Percentiles rank a stretch among this genome's conserved stretches.
Conservation (phyloP, 345 rosid genomes). For the Citrus unshiu region DNA sequence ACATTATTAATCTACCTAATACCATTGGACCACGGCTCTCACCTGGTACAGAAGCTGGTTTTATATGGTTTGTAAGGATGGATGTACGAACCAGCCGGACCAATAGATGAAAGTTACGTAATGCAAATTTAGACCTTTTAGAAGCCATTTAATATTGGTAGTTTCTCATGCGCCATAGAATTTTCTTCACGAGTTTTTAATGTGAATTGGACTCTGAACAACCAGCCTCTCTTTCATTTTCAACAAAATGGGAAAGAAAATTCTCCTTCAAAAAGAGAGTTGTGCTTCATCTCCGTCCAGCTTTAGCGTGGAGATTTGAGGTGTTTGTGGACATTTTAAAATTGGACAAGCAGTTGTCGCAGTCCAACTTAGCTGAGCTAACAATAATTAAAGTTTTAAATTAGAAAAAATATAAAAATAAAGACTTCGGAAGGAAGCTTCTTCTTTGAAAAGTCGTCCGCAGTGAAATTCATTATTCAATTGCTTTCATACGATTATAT, state of each 20-base stretch:
- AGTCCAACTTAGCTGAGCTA: no score
- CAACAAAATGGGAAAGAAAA: neutral
- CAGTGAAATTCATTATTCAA: no score
- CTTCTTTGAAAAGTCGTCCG: no score
- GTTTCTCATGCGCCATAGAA: neutral
- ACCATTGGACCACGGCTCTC: no score
- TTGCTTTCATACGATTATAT: no score
- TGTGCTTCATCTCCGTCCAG: neutral
- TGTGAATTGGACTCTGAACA: neutral
- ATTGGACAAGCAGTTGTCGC: neutral
- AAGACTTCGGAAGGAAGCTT: no score
- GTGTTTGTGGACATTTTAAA: neutral
- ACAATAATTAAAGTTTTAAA: no score
- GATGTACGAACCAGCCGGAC: neutral
- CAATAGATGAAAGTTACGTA: neutral
- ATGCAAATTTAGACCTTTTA: neutral
- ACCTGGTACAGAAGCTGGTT: no score
- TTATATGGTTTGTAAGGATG: neutral
- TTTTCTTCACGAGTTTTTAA: neutral
- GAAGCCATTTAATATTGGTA: no score
- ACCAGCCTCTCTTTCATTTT: neutral
- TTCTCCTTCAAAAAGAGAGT: neutral
- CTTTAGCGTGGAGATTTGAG: neutral
- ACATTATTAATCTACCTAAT: neutral
- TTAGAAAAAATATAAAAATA: no score